Conservation (phyloP, 2,329 filamentous ascomycete genomes). For the Trichoderma asperellum region DNA sequence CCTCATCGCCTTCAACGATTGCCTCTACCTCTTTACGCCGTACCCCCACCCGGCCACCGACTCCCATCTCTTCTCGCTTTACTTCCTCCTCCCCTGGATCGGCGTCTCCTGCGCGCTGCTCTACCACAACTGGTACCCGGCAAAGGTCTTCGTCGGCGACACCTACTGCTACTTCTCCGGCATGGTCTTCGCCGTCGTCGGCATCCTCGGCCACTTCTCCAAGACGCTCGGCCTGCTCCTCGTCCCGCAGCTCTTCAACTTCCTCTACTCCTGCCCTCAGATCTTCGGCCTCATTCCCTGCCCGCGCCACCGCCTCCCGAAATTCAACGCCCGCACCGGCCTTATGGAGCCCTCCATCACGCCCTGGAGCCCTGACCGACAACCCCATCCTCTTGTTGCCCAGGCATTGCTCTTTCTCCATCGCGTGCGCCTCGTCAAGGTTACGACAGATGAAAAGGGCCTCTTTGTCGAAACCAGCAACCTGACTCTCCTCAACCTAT, state of each 20-base stretch:
- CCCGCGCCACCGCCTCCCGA: conserved; percentile 87
- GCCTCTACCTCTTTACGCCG: conserved; percentile 79
- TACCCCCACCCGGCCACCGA: conserved; percentile 94
- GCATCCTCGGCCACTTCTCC: conserved; percentile 95
- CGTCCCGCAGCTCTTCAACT: conserved; percentile 95
- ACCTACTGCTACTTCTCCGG: conserved; percentile 99
- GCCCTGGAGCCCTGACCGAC: conserved; percentile 68
- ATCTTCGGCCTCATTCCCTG: conserved; percentile 89
- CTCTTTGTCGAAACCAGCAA: conserved; percentile 81
- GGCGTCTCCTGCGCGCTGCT: conserved; percentile 87
- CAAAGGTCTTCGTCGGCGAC: conserved; percentile 93
- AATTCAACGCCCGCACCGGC: conserved; percentile 83
- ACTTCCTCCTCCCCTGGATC: conserved; percentile 90
- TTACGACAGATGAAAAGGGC: conserved; percentile 70
- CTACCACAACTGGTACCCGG: conserved; percentile 94
- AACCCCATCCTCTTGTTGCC: conserved; percentile 68
- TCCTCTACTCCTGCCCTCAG: conserved; percentile 89
- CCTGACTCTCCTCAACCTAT: conserved; percentile 91
- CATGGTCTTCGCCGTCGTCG: conserved; percentile 98
- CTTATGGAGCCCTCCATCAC: conserved; percentile 86
- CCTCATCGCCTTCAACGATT: conserved; percentile 84
- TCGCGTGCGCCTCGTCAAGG: conserved; percentile 66
- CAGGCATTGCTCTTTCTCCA: conserved; percentile 69
- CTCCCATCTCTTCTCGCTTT: conserved; percentile 94
- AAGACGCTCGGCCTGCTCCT: conserved; percentile 93